These are phyloP conservation scores for Pisolithus tinctorius DNA, from an alignment of 768 basidiomycete genomes.

Conservation along the genomic window DNA sequence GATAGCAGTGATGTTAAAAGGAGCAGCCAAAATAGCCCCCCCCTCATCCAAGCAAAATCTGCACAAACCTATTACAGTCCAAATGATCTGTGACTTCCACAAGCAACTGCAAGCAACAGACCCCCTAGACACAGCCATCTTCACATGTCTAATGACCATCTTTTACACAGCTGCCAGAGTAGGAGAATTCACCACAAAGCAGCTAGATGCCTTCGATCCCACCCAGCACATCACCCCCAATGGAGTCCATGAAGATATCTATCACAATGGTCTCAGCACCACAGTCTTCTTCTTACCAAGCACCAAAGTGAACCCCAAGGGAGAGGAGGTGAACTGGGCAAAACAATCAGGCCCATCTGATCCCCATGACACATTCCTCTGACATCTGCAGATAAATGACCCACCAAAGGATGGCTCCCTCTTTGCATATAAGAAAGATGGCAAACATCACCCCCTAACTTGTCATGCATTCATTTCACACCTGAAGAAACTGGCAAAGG, in stretches of 20 bases:
- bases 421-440: too few relatives aligned
- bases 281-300: too few relatives aligned
- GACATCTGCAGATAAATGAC: neutral
- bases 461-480: too few relatives aligned
- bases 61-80: neutral
- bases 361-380: neutral
- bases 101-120: neutral
- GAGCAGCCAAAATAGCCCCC: constrained; percentile 1
- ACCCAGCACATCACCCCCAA: constrained; percentile 8
- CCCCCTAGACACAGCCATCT: constrained; percentile 8
- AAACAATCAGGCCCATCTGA: too few relatives aligned
- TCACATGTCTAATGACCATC: constrained; percentile 12
- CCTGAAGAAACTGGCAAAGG: too few relatives aligned
- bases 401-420: too few relatives aligned
- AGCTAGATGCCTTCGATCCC: constrained; percentile 10
- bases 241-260: neutral
- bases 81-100: too few relatives aligned
- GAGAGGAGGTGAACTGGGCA: too few relatives aligned
- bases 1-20: constrained; percentile 25
- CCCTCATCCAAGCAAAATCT: constrained; percentile 25
- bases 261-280: neutral
- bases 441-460: too few relatives aligned
- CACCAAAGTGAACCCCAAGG: too few relatives aligned
- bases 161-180: constrained; percentile 12
- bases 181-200: constrained; percentile 18